Evolutionary conservation across 1,284 basidiomycete genomes (phyloP).

Genomic region (Cryptococcus maquisensis): DNA sequence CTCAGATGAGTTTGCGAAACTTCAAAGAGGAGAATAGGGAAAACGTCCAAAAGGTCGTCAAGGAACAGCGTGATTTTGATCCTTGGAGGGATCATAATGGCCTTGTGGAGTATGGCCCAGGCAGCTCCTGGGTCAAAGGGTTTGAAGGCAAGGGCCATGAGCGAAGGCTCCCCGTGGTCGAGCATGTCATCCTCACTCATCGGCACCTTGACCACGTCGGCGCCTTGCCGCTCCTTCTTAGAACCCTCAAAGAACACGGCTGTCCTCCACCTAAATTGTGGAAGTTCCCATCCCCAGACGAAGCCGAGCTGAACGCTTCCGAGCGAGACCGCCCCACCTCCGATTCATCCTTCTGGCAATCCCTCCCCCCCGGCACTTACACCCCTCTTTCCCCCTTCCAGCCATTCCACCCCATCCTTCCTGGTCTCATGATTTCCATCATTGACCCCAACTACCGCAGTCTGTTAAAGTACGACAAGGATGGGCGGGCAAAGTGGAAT

Average conservation of each 20-base stretch:
- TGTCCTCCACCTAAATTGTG: slow-evolving; percentile 48
- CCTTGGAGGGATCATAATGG: slow-evolving; percentile 13
- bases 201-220: slow-evolving; percentile 82
- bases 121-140: slow-evolving; percentile 15
- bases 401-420: slow-evolving; percentile 39
- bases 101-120: slow-evolving; percentile 30
- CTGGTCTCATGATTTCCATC: slow-evolving; percentile 39
- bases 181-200: slow-evolving; percentile 86
- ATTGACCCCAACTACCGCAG: slow-evolving; percentile 35
- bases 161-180: slow-evolving; percentile 50
- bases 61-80: slow-evolving; percentile 17
- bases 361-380: slow-evolving; percentile 30
- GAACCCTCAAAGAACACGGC: slow-evolving; percentile 56
- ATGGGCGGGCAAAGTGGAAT: slow-evolving; percentile 36
- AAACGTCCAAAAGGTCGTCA: slow-evolving; percentile 16
- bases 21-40: slow-evolving; percentile 19
- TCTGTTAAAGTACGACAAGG: slow-evolving; percentile 33
- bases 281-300: slow-evolving; percentile 48
- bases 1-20: slow-evolving; percentile 14
- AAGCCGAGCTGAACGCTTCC: slow-evolving; percentile 22
- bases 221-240: slow-evolving; percentile 69
- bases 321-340: slow-evolving; percentile 28
- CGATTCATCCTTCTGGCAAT: slow-evolving; percentile 28
- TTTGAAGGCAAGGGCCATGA: slow-evolving; percentile 6
- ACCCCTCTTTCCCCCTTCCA: slow-evolving; percentile 33